Percentiles rank a stretch among this genome's conserved stretches.
Evolutionary conservation across 2,329 filamentous ascomycete species (phyloP).

Genomic region (Colletotrichum spinosum): DNA sequence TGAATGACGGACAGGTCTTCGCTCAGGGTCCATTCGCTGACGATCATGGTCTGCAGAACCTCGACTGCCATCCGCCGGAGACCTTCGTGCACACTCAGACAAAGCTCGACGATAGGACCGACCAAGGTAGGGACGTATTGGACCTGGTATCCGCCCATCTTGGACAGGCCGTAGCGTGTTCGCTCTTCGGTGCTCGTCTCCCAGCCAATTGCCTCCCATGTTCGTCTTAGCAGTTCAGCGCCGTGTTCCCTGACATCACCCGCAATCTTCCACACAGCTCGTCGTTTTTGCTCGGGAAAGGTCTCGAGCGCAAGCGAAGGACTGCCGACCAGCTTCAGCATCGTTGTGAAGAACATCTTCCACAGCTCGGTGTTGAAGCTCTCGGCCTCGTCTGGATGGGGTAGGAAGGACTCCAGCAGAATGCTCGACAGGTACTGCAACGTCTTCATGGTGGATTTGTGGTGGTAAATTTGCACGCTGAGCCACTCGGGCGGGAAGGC

Average conservation of each 20-base stretch:
- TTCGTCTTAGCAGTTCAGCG: constrained; percentile 83
- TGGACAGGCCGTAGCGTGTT: constrained; percentile 79
- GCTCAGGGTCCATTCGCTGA: constrained; percentile 97
- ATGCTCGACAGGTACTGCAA: constrained; percentile 85
- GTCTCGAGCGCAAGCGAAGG: constrained; percentile 91
- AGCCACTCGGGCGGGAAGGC: constrained; percentile 93
- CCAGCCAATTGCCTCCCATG: constrained; percentile 98
- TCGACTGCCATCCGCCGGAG: constrained; percentile 90
- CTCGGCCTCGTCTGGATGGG: constrained; percentile 91
- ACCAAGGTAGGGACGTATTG: constrained; percentile 96
- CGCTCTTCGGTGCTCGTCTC: constrained; percentile 86
- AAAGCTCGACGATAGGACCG: constrained; percentile 91
- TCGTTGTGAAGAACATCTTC: constrained; percentile 91
- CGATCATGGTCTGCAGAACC: constrained; percentile 96
- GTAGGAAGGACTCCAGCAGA: constrained; percentile 85
- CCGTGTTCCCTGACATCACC: constrained; percentile 95
- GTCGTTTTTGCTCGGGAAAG: constrained; percentile 94
- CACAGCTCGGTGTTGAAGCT: constrained; percentile 93
- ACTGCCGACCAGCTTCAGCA: constrained; percentile 90
- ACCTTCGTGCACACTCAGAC: constrained; percentile 93
- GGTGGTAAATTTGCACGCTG: constrained; percentile 92
- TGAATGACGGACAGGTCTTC: constrained; percentile 92
- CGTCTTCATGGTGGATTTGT: constrained; percentile 88
- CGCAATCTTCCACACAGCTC: constrained; percentile 98
- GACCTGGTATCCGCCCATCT: constrained; percentile 96